Evolutionary conservation across 2,329 filamentous ascomycete genomes (phyloP), one percentile per base, ranked within the genome.

Genomic region (Fusarium kyushuense): DNA sequence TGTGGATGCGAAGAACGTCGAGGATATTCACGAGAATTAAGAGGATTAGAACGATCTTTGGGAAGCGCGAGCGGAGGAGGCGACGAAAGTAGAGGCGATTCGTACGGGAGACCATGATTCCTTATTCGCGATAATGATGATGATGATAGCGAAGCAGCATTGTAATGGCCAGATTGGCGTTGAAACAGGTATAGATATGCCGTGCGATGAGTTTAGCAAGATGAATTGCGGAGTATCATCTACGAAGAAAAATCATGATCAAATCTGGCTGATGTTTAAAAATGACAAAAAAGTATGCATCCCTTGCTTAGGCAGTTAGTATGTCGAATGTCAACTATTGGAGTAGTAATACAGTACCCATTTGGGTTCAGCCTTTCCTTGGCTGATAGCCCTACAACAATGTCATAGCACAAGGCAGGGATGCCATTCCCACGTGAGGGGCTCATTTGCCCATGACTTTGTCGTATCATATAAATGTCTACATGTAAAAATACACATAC

Each of bases 1-100:
- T 71, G 60, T 80, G 76, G 42, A 82, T 77, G 16, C 78, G 78
- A 21, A 81, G 74, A 36, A 79, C 76, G 33, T 82, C 79, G 66
- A 82, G 71, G n/a, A 80, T 52, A 54, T 76, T 80, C 71, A 80
- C 62, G 56, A 82, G 65, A 58, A 74, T 51, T 52, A 81, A 63
- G 23, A 82, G 56, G 40, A 78, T 55, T 16, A 80, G 42, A n/a
- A 78, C 52, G 29, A 81, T 71, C 57, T 78, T 77, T 23, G 75
- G 67, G 42, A 69, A 65, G 35, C 79, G 78, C 32, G 75, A 76
- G 67, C 80, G 80, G 33, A 79, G 67, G 49, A 80, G 58, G 29
- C 80, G 80, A 33, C 80, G 80, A 33, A 79, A 56, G 62, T 76
- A 79, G 33, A 79, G 69, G 51, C 76, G 72, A 54, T 76, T 77